These are phyloP conservation scores for Aspergillus kassunensis DNA, from an alignment of 495 filamentous ascomycete species.

Conservation along the genomic window DNA sequence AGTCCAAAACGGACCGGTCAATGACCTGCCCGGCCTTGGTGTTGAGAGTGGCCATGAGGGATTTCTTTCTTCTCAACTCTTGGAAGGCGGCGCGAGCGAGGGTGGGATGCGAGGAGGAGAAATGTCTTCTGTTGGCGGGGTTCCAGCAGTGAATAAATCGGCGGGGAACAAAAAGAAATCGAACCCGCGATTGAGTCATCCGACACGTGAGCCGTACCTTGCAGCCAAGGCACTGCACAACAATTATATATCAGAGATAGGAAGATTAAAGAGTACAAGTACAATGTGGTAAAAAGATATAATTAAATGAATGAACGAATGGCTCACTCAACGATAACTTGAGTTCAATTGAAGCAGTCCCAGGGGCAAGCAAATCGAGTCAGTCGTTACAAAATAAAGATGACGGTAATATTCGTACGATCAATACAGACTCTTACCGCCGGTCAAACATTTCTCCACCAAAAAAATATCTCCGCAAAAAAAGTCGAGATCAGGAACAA, in stretches of 20 bases:
- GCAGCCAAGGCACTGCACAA: neutral
- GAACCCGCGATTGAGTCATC: conserved; percentile 47
- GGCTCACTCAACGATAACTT: neutral
- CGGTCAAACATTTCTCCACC: conserved; percentile 20
- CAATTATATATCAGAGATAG: neutral
- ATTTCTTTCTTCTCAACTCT: conserved; percentile 23
- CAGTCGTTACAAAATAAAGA: neutral
- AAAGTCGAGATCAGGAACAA: conserved; percentile 3
- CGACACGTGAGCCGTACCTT: conserved; percentile 25
- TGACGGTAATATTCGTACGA: neutral
- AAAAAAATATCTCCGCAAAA: conserved; percentile 15
- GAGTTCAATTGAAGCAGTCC: conserved; percentile 1
- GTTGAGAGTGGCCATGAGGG: conserved; percentile 58
- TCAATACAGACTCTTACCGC: conserved; percentile 8
- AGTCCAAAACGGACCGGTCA: conserved; percentile 74
- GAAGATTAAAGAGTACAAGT: neutral
- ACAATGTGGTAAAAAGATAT: neutral
- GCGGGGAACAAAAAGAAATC: conserved; percentile 38
- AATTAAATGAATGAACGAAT: neutral
- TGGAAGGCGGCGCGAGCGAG: conserved; percentile 16
- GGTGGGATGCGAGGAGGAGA: conserved; percentile 21
- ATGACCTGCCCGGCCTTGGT: conserved; percentile 87
- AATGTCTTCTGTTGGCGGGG: conserved; percentile 16
- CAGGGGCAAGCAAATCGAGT: conserved; percentile 4
- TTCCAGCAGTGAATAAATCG: conserved; percentile 19